phyloP scores from a whole-genome alignment of 768 basidiomycete genomes.

The Kwoniella bestiolae region DNA sequence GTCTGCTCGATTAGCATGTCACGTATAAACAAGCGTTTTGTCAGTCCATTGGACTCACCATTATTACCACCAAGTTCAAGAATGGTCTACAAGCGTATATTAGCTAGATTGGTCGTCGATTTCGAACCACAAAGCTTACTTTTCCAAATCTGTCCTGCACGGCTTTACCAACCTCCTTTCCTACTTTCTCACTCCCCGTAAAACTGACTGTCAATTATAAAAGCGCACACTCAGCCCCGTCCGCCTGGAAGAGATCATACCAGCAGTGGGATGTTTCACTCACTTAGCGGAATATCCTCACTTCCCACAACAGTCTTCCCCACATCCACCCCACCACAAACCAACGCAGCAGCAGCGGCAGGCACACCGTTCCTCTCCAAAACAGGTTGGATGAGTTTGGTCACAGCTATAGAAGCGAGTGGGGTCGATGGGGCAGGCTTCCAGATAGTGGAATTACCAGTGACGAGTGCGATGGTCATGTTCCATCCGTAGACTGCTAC shows the following conservation, averaged over 20 bases:
- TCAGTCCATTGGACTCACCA: conserved; percentile 62
- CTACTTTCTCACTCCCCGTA: conserved; percentile 89
- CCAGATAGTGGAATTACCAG: conserved; percentile 84
- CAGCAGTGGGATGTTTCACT: conserved; percentile 25
- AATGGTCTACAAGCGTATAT: conserved; percentile 58
- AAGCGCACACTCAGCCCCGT: too few relatives aligned
- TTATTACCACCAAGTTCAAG: conserved; percentile 96
- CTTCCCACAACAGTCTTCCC: conserved; percentile 80
- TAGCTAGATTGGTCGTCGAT: too few relatives aligned
- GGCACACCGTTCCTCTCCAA: conserved; percentile 81
- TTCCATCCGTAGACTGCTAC: conserved; percentile 67
- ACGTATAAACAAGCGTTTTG: too few relatives aligned
- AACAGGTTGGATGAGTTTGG: conserved; percentile 77
- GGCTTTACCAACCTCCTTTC: conserved; percentile 80
- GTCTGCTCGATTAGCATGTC: not conserved
- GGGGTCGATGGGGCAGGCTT: conserved; percentile 91
- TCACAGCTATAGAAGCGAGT: conserved; percentile 79
- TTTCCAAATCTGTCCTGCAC: conserved; percentile 90
- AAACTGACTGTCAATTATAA: too few relatives aligned
- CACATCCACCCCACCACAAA: conserved; percentile 78
- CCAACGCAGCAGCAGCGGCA: conserved; percentile 79
- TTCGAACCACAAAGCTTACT: conserved; percentile 52
- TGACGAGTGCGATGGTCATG: conserved; percentile 72
- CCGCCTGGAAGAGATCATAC: too few relatives aligned
- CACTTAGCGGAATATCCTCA: conserved; percentile 76